These are phyloP conservation scores for Botrytis fragariae DNA, from an alignment of 2,329 filamentous ascomycete species.

Conservation along the genomic window DNA sequence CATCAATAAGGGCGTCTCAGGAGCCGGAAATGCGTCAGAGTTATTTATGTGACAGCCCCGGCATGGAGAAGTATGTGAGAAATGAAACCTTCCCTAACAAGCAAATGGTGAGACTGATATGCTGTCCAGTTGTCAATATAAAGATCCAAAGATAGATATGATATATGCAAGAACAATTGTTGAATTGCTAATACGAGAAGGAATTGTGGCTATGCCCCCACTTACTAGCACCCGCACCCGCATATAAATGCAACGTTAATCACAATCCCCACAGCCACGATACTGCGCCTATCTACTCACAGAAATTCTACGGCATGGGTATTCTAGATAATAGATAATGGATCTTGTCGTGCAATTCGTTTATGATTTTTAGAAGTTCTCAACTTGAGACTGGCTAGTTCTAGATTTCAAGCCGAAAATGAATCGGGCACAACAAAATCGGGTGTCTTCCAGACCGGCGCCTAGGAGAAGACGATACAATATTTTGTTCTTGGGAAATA, in stretches of 20 bases:
- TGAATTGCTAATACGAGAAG: not conserved
- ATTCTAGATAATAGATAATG: not conserved
- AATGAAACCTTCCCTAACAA: not conserved
- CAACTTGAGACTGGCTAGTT: not conserved
- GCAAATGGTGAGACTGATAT: not conserved
- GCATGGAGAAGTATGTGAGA: not conserved
- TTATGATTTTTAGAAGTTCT: not conserved
- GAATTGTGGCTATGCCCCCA: constrained; percentile 18
- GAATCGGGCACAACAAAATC: not conserved
- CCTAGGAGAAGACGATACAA: not conserved
- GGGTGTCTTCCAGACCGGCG: not conserved
- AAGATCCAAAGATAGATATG: not conserved
- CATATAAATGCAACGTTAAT: not conserved
- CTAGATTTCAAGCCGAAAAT: not conserved
- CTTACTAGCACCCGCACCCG: not conserved
- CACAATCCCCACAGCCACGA: not conserved
- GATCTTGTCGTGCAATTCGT: not conserved
- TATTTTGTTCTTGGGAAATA: not conserved
- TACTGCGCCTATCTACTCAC: not conserved
- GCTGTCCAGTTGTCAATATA: not conserved
- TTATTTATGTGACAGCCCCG: not conserved
- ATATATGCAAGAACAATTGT: not conserved
- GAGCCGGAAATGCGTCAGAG: not conserved
- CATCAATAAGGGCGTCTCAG: not conserved
- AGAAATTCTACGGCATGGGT: too few species aligned